Evolutionary conservation across 345 rosid species (phyloP).

Genomic region (Brassica napus): DNA sequence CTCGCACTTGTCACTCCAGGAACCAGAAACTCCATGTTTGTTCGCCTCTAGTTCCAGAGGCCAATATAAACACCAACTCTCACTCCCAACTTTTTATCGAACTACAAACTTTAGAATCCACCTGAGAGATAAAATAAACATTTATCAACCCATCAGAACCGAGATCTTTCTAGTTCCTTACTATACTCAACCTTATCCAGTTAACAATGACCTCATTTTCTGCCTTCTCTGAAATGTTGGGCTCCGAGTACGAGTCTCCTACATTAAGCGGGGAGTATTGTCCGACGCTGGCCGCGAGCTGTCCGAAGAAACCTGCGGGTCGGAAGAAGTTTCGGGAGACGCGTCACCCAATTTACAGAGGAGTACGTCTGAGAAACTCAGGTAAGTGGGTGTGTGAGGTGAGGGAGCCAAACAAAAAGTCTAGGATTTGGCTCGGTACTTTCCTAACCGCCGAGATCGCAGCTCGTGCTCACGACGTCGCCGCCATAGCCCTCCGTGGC

Average conservation of each 20-base stretch:
- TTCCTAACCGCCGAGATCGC: conserved; percentile 75
- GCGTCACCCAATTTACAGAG: conserved; percentile 80
- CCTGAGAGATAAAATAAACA: conserved; percentile 10
- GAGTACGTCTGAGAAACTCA: conserved; percentile 66
- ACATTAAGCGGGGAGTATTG: conserved; percentile 31
- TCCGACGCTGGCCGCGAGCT: conserved; percentile 54
- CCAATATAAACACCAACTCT: conserved; percentile 24
- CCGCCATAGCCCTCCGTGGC: conserved; percentile 73
- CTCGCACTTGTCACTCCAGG: background rate
- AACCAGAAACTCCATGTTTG: conserved; percentile 22
- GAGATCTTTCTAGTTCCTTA: background rate
- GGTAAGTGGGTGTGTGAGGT: conserved; percentile 93
- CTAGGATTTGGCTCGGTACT: conserved; percentile 90
- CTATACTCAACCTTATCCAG: background rate
- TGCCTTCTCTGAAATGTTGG: conserved; percentile 16
- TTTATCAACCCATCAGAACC: background rate
- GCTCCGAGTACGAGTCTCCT: conserved; percentile 41
- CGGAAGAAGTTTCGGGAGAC: conserved; percentile 86
- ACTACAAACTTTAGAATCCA: conserved; percentile 19
- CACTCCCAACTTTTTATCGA: conserved; percentile 10
- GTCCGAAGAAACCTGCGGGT: conserved; percentile 78
- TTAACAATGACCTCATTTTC: conserved; percentile 26
- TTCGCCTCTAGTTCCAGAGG: background rate
- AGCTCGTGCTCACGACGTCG: conserved; percentile 89
- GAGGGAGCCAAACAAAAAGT: conserved; percentile 77